Evolutionary conservation across 768 basidiomycete species (phyloP).

Genomic region (Lentinula edodes): DNA sequence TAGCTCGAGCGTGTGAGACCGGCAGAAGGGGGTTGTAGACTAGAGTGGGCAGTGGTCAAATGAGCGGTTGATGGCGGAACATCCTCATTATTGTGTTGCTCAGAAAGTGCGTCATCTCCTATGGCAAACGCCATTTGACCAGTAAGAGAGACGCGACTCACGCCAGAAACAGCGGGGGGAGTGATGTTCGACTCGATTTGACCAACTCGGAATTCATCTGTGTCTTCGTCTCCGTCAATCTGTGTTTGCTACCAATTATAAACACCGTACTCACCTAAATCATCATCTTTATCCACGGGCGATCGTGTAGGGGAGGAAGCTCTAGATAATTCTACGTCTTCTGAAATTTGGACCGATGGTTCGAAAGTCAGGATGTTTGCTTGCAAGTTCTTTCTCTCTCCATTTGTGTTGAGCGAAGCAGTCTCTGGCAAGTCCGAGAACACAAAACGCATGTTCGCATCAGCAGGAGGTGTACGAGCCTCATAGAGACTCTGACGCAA

Average conservation of each 20-base stretch:
- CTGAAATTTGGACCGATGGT: conserved; percentile 37
- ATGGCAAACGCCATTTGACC: conserved; percentile 28
- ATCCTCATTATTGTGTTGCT: conserved; percentile 3
- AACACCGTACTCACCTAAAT: conserved; percentile 27
- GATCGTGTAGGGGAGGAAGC: conserved; percentile 33
- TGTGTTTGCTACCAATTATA: too few relatives aligned
- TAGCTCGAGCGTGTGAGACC: conserved; percentile 46
- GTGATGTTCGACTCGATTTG: conserved; percentile 45
- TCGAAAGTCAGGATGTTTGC: conserved; percentile 32
- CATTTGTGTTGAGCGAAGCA: conserved; percentile 17
- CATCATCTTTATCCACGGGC: conserved; percentile 29
- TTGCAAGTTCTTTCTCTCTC: conserved; percentile 12
- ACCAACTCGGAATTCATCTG: conserved; percentile 47
- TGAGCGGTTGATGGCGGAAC: conserved; percentile 8
- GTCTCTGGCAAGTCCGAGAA: conserved; percentile 10
- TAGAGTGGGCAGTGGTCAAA: conserved; percentile 16
- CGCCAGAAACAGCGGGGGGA: conserved; percentile 35
- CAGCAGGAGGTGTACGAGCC: conserved; percentile 26
- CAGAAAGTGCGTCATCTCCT: conserved; percentile 7
- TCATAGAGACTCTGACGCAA: conserved; percentile 26
- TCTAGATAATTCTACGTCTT: conserved; percentile 42
- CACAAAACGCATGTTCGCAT: conserved; percentile 13
- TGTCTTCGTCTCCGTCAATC: too few relatives aligned
- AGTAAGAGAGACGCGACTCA: conserved; percentile 33
- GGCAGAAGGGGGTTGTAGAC: conserved; percentile 25